Conservation (phyloP, 495 filamentous ascomycete genomes). For the Hypoxylon fragiforme region DNA sequence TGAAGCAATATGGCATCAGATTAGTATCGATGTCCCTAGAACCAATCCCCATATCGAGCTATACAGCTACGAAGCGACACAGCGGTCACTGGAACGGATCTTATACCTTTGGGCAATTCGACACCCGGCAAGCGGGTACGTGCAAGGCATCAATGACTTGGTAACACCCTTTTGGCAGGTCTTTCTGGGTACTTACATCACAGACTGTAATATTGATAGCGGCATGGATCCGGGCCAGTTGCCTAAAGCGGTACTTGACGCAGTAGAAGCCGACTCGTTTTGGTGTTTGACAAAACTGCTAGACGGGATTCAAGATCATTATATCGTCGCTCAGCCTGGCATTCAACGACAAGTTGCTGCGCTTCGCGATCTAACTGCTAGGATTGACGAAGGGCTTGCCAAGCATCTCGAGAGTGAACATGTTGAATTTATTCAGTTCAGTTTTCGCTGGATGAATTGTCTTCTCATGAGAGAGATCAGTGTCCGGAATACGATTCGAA, state of each 20-base stretch:
- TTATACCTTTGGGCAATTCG: conserved; percentile 97
- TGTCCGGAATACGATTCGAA: conserved; percentile 92
- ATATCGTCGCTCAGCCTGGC: conserved; percentile 94
- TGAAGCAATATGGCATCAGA: conserved; percentile 97
- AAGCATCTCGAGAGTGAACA: conserved; percentile 87
- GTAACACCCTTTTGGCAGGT: conserved; percentile 98
- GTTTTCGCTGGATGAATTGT: conserved; percentile 99
- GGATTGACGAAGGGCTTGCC: conserved; percentile 83
- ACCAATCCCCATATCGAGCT: conserved; percentile 95
- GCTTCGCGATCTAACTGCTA: conserved; percentile 81
- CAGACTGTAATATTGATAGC: conserved; percentile 84
- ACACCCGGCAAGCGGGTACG: conserved; percentile 95
- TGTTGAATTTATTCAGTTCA: conserved; percentile 98
- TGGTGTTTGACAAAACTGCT: conserved; percentile 97
- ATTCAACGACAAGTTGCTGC: conserved; percentile 92
- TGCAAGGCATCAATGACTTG: conserved; percentile 97
- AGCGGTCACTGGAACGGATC: conserved; percentile 89
- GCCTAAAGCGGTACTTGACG: conserved; percentile 87
- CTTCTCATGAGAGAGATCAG: conserved; percentile 96
- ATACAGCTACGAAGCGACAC: conserved; percentile 94
- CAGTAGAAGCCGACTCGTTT: conserved; percentile 96
- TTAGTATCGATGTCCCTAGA: conserved; percentile 96
- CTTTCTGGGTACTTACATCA: conserved; percentile 91
- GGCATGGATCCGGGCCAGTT: conserved; percentile 97
- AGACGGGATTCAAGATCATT: conserved; percentile 98